A percentile compares a stretch with the other conserved stretches of the same genome.
These are phyloP conservation scores for Spencermartinsiella europaea DNA, from an alignment of 805 yeast genomes.

Conservation along the genomic window DNA sequence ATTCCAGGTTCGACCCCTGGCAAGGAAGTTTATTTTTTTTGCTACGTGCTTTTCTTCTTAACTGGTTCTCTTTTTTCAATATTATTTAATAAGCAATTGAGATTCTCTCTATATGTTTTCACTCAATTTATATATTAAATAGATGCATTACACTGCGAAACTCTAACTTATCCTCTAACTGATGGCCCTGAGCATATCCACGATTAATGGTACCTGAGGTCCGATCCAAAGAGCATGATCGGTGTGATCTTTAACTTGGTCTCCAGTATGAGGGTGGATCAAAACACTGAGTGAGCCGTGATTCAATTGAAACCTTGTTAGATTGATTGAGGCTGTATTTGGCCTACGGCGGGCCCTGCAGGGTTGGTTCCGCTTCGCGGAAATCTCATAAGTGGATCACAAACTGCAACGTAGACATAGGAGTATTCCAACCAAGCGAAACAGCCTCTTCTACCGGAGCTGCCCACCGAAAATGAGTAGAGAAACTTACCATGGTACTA, in stretches of 20 bases:
- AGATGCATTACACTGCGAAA: too few species aligned
- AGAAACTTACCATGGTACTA: slow-evolving; percentile 38
- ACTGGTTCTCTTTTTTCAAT: background rate
- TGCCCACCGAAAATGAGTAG: too few species aligned
- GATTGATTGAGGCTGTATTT: background rate
- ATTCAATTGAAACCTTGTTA: slow-evolving; percentile 39
- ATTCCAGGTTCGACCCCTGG: slow-evolving; percentile 55
- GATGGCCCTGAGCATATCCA: slow-evolving; percentile 5
- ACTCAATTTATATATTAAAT: too few species aligned
- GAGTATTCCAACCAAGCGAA: too few species aligned
- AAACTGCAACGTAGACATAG: too few species aligned
- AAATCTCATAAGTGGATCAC: too few species aligned
- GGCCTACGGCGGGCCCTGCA: too few species aligned
- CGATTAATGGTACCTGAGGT: slow-evolving; percentile 31
- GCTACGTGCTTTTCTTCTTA: background rate
- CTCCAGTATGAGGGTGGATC: slow-evolving; percentile 49
- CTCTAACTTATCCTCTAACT: background rate
- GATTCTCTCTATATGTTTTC: too few species aligned
- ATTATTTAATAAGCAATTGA: too few species aligned
- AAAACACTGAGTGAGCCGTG: slow-evolving; percentile 50
- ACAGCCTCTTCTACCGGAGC: background rate
- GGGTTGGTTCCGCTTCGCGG: too few species aligned
- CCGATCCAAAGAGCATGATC: slow-evolving; percentile 56
- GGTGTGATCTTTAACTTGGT: slow-evolving; percentile 45
- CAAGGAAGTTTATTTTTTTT: slow-evolving; percentile 45